Percentiles rank a stretch among this genome's conserved stretches.
phyloP scores from a whole-genome alignment of 139 green algal species.

The Monoraphidium neglectum region DNA sequence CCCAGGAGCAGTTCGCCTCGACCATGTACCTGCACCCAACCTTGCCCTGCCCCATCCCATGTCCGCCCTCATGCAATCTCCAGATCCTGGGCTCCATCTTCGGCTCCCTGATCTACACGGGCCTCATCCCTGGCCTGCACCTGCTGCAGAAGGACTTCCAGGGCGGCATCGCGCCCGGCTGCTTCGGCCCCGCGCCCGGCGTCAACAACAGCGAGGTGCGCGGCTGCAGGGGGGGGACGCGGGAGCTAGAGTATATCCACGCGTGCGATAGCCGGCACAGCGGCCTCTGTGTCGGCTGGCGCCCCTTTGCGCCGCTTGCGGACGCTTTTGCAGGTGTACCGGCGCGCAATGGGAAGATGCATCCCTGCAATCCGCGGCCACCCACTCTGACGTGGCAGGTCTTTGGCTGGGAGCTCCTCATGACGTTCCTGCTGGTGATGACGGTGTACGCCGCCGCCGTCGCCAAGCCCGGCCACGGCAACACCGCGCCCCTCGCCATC shows the following conservation, averaged over 20 bases:
- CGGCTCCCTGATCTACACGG: constrained; percentile 58
- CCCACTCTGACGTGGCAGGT: neutral
- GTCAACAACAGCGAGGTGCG: constrained; percentile 41
- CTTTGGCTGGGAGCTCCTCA: constrained; percentile 74
- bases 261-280: too few species aligned
- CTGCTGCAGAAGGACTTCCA: constrained; percentile 27
- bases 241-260: too few species aligned
- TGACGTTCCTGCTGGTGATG: constrained; percentile 62
- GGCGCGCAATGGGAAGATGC: too few species aligned
- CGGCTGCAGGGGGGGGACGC: too few species aligned
- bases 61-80: neutral
- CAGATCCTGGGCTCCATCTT: constrained; percentile 72
- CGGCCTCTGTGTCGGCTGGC: too few species aligned
- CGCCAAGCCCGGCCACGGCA: constrained; percentile 64
- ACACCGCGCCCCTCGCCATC: constrained; percentile 60
- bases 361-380: too few species aligned
- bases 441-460: constrained; percentile 70
- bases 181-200: constrained; percentile 39
- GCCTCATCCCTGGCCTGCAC: constrained; percentile 47
- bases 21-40: neutral
- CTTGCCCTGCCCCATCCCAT: neutral
- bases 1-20: neutral
- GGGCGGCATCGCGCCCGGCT: constrained; percentile 40
- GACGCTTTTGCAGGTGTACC: too few species aligned
- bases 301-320: too few species aligned